Conservation (phyloP, 768 basidiomycete genomes). For the Mycena polygramma region DNA sequence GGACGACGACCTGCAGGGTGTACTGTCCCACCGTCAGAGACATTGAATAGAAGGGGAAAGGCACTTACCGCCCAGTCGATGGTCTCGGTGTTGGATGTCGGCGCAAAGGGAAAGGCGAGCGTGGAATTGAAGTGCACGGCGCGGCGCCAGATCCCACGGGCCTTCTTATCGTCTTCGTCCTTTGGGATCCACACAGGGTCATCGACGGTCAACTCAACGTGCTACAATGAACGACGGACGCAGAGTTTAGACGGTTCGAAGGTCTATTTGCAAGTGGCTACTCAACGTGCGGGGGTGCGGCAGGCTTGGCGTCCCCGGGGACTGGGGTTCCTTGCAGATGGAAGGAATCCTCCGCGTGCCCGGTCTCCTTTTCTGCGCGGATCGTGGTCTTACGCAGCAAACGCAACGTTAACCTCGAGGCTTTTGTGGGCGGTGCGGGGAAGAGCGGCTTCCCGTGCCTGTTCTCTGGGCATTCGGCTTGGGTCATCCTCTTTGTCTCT, state of each 20-base stretch:
- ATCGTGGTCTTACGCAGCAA: not conserved
- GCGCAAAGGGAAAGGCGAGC: conserved; percentile 28
- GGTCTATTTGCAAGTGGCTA: too few species aligned
- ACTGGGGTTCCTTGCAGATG: not conserved
- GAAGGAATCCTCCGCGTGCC: not conserved
- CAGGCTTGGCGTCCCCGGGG: not conserved
- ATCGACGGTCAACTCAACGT: not conserved
- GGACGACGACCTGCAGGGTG: conserved; percentile 4
- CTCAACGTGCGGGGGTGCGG: too few species aligned
- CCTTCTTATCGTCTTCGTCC: not conserved
- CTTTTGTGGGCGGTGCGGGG: conserved; percentile 9
- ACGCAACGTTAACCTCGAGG: not conserved
- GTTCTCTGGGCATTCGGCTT: conserved; percentile 14
- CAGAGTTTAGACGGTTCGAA: too few species aligned
- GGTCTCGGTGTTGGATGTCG: conserved; percentile 27
- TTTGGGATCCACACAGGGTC: conserved; percentile 24
- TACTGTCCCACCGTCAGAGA: not conserved
- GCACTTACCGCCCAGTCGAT: conserved; percentile 12
- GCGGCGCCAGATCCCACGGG: conserved; percentile 31
- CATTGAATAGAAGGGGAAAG: not conserved
- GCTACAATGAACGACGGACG: too few species aligned
- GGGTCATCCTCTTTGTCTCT: conserved; percentile 18
- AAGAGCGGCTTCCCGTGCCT: conserved; percentile 28
- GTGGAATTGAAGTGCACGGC: conserved; percentile 21
- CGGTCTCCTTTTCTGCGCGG: not conserved